Percentiles rank a stretch among this genome's conserved stretches.
These are phyloP conservation scores for Kappamyces sp. DNA, from an alignment of 192 early-diverging fungal species.

Conservation along the genomic window DNA sequence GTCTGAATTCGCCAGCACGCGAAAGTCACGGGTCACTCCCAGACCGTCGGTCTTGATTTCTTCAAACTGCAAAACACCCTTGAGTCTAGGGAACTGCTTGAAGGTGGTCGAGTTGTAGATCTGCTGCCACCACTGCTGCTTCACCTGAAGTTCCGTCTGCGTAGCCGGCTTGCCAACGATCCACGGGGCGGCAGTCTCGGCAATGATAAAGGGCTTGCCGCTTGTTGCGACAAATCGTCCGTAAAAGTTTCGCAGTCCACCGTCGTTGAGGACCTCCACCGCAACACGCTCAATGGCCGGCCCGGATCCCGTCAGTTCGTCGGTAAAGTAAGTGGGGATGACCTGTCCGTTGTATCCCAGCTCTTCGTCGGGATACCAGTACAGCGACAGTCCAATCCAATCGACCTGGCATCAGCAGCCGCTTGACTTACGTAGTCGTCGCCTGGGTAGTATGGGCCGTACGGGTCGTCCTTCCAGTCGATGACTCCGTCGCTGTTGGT, in stretches of 20 bases:
- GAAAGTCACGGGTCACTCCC: neutral
- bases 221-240: constrained; percentile 19
- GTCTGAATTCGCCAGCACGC: neutral
- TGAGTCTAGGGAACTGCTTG: neutral
- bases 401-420: constrained; percentile 33
- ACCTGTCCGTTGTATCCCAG: neutral
- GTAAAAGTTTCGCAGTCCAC: constrained; percentile 33
- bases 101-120: neutral
- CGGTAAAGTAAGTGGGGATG: neutral
- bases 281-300: neutral
- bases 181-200: constrained; percentile 35
- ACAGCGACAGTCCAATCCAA: constrained; percentile 36
- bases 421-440: neutral
- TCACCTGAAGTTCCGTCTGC: constrained; percentile 21
- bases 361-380: constrained; percentile 24
- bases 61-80: constrained; percentile 1
- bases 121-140: constrained; percentile 36
- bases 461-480: constrained; percentile 30
- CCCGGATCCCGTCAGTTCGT: constrained; percentile 16
- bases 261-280: neutral
- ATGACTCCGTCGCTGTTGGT: constrained; percentile 32
- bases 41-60: constrained; percentile 1
- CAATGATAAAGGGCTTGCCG: constrained; percentile 36
- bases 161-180: constrained; percentile 9
- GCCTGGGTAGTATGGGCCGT: constrained; percentile 26